Evolutionary conservation across 768 basidiomycete species (phyloP).

Genomic region (Cystobasidium tubakii): DNA sequence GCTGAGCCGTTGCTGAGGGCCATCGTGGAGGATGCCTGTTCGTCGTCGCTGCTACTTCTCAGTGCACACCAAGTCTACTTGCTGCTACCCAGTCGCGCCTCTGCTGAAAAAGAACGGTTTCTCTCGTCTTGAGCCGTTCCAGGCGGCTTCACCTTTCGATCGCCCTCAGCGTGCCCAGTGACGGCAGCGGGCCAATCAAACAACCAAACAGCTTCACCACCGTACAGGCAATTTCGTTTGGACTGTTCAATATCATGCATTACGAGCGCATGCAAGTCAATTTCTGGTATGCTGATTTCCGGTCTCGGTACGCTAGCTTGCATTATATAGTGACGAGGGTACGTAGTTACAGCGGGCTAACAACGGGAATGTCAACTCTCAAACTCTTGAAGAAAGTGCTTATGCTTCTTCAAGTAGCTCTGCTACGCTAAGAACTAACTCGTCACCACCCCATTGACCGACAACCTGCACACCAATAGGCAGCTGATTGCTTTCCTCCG

Average conservation of each 20-base stretch:
- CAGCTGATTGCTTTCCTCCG: slow-evolving; percentile 55
- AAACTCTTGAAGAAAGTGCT: too few species aligned
- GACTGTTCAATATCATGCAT: too few species aligned
- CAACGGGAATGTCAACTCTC: too few species aligned
- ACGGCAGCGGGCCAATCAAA: background rate
- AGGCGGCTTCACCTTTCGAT: background rate
- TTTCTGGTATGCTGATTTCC: too few species aligned
- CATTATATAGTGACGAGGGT: too few species aligned
- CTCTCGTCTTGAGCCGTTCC: background rate
- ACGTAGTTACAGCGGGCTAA: too few species aligned
- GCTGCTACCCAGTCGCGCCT: background rate
- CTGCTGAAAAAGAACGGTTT: background rate
- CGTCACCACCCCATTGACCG: slow-evolving; percentile 44
- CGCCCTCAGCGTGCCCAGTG: background rate
- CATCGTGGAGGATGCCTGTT: background rate
- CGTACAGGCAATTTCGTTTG: too few species aligned
- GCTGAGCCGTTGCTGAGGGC: slow-evolving; percentile 16
- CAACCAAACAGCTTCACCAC: background rate
- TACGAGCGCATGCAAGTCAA: too few species aligned
- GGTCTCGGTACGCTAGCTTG: too few species aligned
- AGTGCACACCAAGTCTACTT: background rate
- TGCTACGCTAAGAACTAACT: slow-evolving; percentile 32
- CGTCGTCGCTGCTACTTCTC: background rate
- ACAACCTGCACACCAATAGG: slow-evolving; percentile 43
- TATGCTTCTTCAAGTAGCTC: slow-evolving; percentile 4